phyloP scores from a whole-genome alignment of 805 yeast species.

The Peterozyma toletana region DNA sequence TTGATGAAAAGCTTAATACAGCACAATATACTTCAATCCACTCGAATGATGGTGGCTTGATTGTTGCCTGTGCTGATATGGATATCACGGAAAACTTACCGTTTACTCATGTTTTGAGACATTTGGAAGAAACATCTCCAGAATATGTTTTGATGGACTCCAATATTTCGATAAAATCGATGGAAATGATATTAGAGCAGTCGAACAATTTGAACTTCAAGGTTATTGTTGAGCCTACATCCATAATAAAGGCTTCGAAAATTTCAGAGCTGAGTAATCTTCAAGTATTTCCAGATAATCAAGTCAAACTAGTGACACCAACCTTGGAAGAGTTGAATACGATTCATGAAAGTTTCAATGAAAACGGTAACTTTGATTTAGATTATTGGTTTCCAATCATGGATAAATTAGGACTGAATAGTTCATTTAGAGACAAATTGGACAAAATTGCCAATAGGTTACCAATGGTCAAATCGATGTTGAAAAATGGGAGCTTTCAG shows the following conservation, averaged over 20 bases:
- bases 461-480: slow-evolving; percentile 20
- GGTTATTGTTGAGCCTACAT: slow-evolving; percentile 71
- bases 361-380: slow-evolving; percentile 28
- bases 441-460: slow-evolving; percentile 22
- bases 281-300: slow-evolving; percentile 40
- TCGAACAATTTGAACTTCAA: slow-evolving; percentile 16
- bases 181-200: slow-evolving; percentile 27
- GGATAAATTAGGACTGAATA: slow-evolving; percentile 48
- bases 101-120: slow-evolving; percentile 29
- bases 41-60: slow-evolving; percentile 44
- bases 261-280: slow-evolving; percentile 30
- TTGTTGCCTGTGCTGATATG: slow-evolving; percentile 85
- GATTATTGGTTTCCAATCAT: slow-evolving; percentile 71
- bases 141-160: slow-evolving; percentile 56
- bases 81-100: slow-evolving; percentile 49
- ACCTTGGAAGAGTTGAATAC: slow-evolving; percentile 55
- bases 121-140: slow-evolving; percentile 37
- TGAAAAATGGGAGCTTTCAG: slow-evolving; percentile 46
- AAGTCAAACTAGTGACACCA: slow-evolving; percentile 53
- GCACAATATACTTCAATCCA: slow-evolving; percentile 75
- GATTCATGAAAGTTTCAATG: slow-evolving; percentile 43
- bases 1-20: slow-evolving; percentile 27
- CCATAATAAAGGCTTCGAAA: slow-evolving; percentile 51
- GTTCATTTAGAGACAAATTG: slow-evolving; percentile 32
- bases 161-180: slow-evolving; percentile 44